Evolutionary conservation across 371 early-diverging fungal genomes (phyloP).

Genomic region (Paraphysoderma sedebokerense): DNA sequence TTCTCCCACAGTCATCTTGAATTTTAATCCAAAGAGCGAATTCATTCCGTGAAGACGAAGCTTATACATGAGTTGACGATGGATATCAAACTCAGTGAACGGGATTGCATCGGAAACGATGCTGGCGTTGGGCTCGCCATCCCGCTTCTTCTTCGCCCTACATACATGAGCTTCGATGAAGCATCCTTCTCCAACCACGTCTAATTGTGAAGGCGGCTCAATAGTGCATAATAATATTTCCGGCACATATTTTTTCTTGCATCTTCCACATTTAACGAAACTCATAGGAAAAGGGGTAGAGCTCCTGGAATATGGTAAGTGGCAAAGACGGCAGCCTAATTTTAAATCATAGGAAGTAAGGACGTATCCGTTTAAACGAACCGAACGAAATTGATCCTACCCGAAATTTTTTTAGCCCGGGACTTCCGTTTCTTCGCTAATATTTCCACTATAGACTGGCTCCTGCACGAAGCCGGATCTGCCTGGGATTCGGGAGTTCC

Average conservation of each 20-base stretch:
- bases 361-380: too few species aligned
- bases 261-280: conserved; percentile 35
- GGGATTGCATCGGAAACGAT: conserved; percentile 52
- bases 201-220: conserved; percentile 47
- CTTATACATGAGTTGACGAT: conserved; percentile 53
- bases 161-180: conserved; percentile 39
- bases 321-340: conserved; percentile 37
- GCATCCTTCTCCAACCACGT: conserved; percentile 24
- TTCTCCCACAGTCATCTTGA: conserved; percentile 47
- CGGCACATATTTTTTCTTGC: conserved; percentile 46
- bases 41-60: conserved; percentile 49
- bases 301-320: conserved; percentile 35
- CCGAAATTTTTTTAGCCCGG: conserved; percentile 1
- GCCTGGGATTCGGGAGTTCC: too few species aligned
- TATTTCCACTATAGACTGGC: too few species aligned
- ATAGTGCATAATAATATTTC: conserved; percentile 47
- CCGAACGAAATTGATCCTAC: background rate
- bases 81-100: conserved; percentile 57
- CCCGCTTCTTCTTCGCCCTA: conserved; percentile 30
- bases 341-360: too few species aligned
- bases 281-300: conserved; percentile 49
- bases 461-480: conserved; percentile 15
- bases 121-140: conserved; percentile 30
- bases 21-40: conserved; percentile 48
- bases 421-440: conserved; percentile 5